Evolutionary conservation across 331 rosid genomes (phyloP).

Genomic region (Rosa hybrid): DNA sequence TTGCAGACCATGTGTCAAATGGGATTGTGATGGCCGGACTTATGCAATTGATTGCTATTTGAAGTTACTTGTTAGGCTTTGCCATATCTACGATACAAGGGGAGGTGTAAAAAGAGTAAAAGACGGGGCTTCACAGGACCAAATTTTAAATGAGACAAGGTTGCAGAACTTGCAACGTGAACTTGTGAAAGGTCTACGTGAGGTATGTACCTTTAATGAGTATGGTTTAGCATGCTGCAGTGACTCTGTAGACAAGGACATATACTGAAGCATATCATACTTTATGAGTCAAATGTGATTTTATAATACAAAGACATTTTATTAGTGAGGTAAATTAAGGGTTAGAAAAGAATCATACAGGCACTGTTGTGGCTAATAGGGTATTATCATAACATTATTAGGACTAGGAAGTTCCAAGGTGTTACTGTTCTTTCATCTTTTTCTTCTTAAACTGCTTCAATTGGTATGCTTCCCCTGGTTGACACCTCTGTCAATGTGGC

Average conservation of each 20-base stretch:
- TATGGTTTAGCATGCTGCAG: slow-evolving; percentile 8
- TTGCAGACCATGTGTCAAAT: slow-evolving; percentile 95
- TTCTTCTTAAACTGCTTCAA: background rate
- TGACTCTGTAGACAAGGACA: background rate
- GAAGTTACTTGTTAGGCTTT: slow-evolving; percentile 93
- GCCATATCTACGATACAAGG: slow-evolving; percentile 89
- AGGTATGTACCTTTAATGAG: slow-evolving; percentile 48
- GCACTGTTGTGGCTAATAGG: background rate
- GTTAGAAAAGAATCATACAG: background rate
- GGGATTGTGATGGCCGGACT: slow-evolving; percentile 99
- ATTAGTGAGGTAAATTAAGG: background rate
- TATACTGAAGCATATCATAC: background rate
- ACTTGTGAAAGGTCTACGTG: slow-evolving; percentile 76
- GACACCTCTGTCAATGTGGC: slow-evolving; percentile 38
- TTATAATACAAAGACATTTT: background rate
- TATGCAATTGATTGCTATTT: slow-evolving; percentile 98
- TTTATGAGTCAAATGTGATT: background rate
- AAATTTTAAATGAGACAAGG: slow-evolving; percentile 96
- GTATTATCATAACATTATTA: slow-evolving; percentile 2
- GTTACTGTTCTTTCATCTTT: slow-evolving; percentile 14
- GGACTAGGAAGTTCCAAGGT: slow-evolving; percentile 8
- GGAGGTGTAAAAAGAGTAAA: slow-evolving; percentile 97
- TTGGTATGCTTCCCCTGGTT: slow-evolving; percentile 1
- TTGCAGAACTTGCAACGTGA: slow-evolving; percentile 93
- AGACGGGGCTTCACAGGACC: slow-evolving; percentile 99